Evolutionary conservation across 345 rosid genomes (phyloP).

Genomic region (Rhodamnia argentea): DNA sequence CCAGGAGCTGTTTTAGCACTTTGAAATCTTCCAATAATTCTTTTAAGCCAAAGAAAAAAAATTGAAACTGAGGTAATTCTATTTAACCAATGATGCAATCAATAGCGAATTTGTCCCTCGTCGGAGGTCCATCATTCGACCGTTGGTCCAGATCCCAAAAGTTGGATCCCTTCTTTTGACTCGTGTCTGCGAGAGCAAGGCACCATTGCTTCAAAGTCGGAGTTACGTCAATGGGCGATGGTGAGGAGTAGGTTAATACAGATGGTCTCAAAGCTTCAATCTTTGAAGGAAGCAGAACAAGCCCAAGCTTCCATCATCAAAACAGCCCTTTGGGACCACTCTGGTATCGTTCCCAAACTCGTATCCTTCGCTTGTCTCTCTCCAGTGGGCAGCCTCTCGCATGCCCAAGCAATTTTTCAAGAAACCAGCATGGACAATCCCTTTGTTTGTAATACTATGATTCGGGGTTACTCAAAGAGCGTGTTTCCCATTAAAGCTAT

Average conservation of each 20-base stretch:
- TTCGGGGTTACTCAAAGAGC: conserved; percentile 10
- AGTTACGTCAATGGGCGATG: background rate
- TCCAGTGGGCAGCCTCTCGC: conserved; percentile 4
- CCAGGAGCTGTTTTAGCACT: background rate
- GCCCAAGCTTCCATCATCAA: conserved; percentile 5
- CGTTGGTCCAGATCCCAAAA: background rate
- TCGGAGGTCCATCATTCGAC: background rate
- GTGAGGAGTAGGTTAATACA: background rate
- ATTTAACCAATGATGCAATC: background rate
- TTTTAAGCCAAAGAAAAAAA: background rate
- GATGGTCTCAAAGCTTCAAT: conserved; percentile 5
- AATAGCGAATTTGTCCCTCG: background rate
- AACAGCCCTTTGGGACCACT: background rate
- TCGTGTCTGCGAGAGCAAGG: background rate
- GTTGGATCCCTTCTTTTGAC: background rate
- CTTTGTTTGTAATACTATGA: conserved; percentile 11
- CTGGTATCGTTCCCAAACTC: conserved; percentile 11
- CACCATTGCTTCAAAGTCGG: background rate
- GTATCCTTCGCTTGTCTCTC: conserved; percentile 8
- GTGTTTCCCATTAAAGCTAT: conserved; percentile 9
- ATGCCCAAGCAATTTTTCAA: conserved; percentile 13
- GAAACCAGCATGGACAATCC: conserved; percentile 7
- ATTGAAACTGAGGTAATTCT: background rate
- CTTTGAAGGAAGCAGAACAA: conserved; percentile 12
- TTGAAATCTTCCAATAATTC: background rate